These are phyloP conservation scores for Emiliania huxleyi DNA, from an alignment of 78 protist species.

Conservation along the genomic window DNA sequence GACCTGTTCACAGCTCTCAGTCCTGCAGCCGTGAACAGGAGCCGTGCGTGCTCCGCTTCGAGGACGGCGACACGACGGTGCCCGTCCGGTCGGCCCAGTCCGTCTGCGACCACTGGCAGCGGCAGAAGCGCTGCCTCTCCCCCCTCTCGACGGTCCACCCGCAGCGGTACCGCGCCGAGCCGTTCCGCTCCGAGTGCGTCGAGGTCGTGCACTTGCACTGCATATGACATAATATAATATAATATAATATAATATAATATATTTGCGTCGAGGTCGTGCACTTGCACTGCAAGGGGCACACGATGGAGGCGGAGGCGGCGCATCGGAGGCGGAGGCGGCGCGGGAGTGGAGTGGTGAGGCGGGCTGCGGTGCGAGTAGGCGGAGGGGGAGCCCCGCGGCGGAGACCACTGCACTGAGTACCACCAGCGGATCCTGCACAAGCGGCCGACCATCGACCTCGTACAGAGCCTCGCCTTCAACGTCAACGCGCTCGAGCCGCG, in stretches of 20 bases:
- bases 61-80: constrained; percentile 5
- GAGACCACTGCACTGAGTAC: neutral
- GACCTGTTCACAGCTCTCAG: no score
- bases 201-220: neutral
- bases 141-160: neutral
- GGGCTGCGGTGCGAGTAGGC: neutral
- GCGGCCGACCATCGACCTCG: neutral
- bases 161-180: neutral
- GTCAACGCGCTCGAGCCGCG: neutral
- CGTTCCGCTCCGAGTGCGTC: neutral
- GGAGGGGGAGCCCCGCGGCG: neutral
- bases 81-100: neutral
- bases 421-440: neutral
- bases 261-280: neutral
- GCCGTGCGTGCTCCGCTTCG: neutral
- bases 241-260: no score
- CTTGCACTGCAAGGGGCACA: neutral
- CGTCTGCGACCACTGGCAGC: neutral
- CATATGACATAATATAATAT: neutral
- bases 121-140: neutral
- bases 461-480: neutral
- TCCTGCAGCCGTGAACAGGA: neutral
- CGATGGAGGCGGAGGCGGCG: neutral
- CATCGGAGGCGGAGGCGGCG: no score
- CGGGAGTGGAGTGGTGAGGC: no score